Conservation (phyloP, 2,329 filamentous ascomycete species). For the Clarireedia homoeocarpa region DNA sequence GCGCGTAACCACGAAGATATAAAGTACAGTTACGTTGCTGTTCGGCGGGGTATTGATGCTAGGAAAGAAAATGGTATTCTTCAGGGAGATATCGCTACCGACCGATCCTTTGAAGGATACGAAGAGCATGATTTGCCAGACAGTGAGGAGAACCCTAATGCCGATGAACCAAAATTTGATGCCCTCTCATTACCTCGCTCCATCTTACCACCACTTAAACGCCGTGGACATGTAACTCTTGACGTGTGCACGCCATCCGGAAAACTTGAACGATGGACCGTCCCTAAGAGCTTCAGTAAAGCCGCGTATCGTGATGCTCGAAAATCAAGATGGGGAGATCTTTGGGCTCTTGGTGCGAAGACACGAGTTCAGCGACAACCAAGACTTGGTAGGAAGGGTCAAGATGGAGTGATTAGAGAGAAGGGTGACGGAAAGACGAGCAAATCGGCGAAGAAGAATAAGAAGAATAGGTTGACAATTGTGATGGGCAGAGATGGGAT, state of each 20-base stretch:
- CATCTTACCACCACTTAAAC: constrained; percentile 76
- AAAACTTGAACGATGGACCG: constrained; percentile 85
- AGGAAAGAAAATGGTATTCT: constrained; percentile 34
- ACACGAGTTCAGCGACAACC: constrained; percentile 58
- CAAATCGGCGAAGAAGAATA: constrained; percentile 33
- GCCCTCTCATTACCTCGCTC: constrained; percentile 69
- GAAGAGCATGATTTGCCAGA: constrained; percentile 39
- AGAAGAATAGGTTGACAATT: constrained; percentile 35
- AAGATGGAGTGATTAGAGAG: constrained; percentile 13
- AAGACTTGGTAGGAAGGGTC: constrained; percentile 44
- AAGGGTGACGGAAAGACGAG: constrained; percentile 31
- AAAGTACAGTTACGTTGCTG: constrained; percentile 80
- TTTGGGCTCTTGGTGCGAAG: constrained; percentile 94
- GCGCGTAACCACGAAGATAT: constrained; percentile 83
- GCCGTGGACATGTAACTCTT: constrained; percentile 77
- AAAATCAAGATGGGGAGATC: constrained; percentile 84
- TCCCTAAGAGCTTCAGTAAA: constrained; percentile 72
- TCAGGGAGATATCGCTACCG: constrained; percentile 50
- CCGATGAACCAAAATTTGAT: constrained; percentile 31
- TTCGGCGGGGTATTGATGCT: constrained; percentile 63
- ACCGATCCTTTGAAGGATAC: constrained; percentile 66
- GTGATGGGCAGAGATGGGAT: constrained; percentile 28
- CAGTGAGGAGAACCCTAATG: constrained; percentile 8
- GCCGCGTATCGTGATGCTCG: constrained; percentile 87
- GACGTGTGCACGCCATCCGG: constrained; percentile 86